Conservation (phyloP, 176 grass and related monocot genomes). For the Avena insularis region DNA sequence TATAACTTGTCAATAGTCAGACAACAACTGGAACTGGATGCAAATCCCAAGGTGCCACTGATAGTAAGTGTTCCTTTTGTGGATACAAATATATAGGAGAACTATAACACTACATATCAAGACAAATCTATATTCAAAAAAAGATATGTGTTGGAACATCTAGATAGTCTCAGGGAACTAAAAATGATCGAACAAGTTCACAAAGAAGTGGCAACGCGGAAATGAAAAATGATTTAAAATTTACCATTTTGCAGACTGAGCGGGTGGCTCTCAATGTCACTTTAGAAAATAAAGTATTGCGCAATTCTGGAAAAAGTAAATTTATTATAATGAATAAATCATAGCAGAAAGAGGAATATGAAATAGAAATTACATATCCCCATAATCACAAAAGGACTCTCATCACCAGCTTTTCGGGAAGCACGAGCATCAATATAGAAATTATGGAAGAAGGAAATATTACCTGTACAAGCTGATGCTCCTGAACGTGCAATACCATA, state of each 20-base stretch:
- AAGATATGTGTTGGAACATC: conserved; percentile 29
- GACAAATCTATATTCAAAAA: conserved; percentile 5
- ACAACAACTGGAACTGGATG: conserved; percentile 22
- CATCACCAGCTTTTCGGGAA: neutral
- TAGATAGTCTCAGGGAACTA: neutral
- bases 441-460: conserved; percentile 23
- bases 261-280: conserved; percentile 93
- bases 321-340: conserved; percentile 35
- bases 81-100: conserved; percentile 35
- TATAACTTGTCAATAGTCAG: neutral
- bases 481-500: conserved; percentile 97
- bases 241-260: conserved; percentile 86
- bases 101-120: neutral
- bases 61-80: conserved; percentile 19
- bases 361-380: conserved; percentile 18
- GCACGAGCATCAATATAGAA: neutral
- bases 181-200: neutral
- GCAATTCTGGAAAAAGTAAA: conserved; percentile 66
- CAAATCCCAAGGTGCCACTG: conserved; percentile 30
- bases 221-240: conserved; percentile 18
- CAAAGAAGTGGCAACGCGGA: neutral
- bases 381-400: neutral
- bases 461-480: conserved; percentile 92
- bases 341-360: neutral
- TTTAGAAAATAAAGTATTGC: conserved; percentile 97